Conservation (phyloP, 2,329 filamentous ascomycete species). For the Pseudocercospora eumusae region DNA sequence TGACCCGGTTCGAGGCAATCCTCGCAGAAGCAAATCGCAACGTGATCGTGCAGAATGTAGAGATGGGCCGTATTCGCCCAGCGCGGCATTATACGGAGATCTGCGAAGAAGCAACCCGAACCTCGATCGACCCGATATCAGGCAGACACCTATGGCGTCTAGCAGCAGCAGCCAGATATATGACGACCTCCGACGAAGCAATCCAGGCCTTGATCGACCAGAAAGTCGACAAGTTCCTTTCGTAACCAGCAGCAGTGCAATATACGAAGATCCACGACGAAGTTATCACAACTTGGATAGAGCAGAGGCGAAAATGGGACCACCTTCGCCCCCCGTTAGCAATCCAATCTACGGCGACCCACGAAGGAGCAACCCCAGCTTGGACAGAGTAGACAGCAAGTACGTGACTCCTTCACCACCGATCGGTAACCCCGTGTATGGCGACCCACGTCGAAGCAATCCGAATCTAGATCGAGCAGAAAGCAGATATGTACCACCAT, state of each 20-base stretch:
- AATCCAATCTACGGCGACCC: constrained; percentile 10
- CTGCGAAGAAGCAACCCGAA: constrained; percentile 5
- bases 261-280: background rate
- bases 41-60: background rate
- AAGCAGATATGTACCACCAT: constrained; percentile 12
- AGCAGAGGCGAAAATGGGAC: background rate
- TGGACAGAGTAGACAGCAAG: constrained; percentile 16
- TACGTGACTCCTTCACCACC: constrained; percentile 1
- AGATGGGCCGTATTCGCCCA: background rate
- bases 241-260: background rate
- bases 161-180: background rate
- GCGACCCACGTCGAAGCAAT: constrained; percentile 16
- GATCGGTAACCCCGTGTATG: background rate
- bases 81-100: background rate
- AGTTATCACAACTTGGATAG: background rate
- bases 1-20: background rate
- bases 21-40: background rate
- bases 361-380: constrained; percentile 15
- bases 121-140: constrained; percentile 8
- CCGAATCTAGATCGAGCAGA: background rate
- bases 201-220: background rate
- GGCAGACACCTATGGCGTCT: background rate
- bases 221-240: background rate
- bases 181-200: constrained; percentile 7
- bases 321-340: background rate